Evolutionary conservation across 73 alveolate species (phyloP), one percentile per base, ranked within the genome.

Genomic region (Paramecium biaurelia): DNA sequence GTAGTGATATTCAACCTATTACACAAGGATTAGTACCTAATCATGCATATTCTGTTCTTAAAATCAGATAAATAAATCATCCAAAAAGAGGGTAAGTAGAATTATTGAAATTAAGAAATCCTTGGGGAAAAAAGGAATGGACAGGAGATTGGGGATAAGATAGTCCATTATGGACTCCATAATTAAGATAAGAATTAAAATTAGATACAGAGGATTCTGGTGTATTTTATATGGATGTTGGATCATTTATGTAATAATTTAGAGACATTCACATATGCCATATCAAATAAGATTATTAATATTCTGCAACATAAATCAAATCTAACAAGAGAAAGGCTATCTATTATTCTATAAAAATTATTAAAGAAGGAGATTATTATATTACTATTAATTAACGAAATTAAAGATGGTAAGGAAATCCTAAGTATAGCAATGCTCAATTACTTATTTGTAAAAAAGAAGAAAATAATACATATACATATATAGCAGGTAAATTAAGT

Each of bases 101-200:
- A 93, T 92, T 98, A n/a, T 89, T 98, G 23, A 96, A 98, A 92
- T 95, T 98, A 5, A 94, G 99, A 94, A 98, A 97, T 88, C 99
- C 99, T 58, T 96, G 99, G 99, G 99, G 99, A 5, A 67, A 74
- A 10, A 37, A 53, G 63, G 98, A 97, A 92, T 98, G 99, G 99
- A 67, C 38, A 4, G 99, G 99, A 15, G 99, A 95, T 86, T 97
- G 99, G 99, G 74, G 98, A 26, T 97, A 96, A 26, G 94, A 88
- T 57, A 89, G 97, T 57, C 45, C 58, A 76, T 86, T 92, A 49
- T 97, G 99, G 99, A 97, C 99, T 18, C 94, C 93, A 30, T 93
- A 93, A 82, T 88, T 97, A 53, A 96, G 94, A 70, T 95, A 97
- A 85, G 97, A 95, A 37, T 34, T 74, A 4, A 74, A 74, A 38